These are phyloP conservation scores for Crithidia bombi DNA, from an alignment of 208 protist genomes.

Conservation along the genomic window DNA sequence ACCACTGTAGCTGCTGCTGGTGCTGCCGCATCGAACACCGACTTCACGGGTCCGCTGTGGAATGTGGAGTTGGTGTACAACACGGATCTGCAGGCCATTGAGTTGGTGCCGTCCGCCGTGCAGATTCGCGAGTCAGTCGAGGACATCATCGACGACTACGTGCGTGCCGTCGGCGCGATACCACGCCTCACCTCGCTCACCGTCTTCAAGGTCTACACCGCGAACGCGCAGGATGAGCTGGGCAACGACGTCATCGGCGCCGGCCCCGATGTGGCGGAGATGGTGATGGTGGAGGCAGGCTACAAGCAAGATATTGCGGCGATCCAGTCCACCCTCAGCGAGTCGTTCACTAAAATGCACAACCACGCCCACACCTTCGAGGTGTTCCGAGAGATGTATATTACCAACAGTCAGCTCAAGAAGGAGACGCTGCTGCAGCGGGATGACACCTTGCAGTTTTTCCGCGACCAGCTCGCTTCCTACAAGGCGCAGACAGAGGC, in stretches of 20 bases:
- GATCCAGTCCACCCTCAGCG: conserved; percentile 74
- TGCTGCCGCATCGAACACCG: conserved; percentile 2
- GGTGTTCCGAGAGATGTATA: conserved; percentile 87
- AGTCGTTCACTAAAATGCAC: conserved; percentile 81
- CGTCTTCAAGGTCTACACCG: conserved; percentile 92
- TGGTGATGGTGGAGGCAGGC: conserved; percentile 88
- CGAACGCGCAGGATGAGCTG: conserved; percentile 73
- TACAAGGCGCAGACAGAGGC: conserved; percentile 90
- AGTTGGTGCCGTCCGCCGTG: conserved; percentile 68
- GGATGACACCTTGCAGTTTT: conserved; percentile 84
- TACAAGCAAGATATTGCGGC: conserved; percentile 81
- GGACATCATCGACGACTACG: conserved; percentile 89
- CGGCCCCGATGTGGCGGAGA: conserved; percentile 90
- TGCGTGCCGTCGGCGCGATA: conserved; percentile 86
- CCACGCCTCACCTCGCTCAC: conserved; percentile 86
- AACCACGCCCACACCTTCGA: conserved; percentile 85
- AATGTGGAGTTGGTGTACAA: conserved; percentile 86
- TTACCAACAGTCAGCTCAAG: conserved; percentile 83
- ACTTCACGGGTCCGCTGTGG: conserved; percentile 74
- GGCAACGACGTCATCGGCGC: conserved; percentile 53
- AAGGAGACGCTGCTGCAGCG: conserved; percentile 55
- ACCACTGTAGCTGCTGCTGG: neutral
- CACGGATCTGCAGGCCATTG: conserved; percentile 63
- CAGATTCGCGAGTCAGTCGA: conserved; percentile 85
- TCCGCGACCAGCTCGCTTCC: conserved; percentile 78